phyloP scores from a whole-genome alignment of 768 basidiomycete genomes.

The Hebeloma cylindrosporum region DNA sequence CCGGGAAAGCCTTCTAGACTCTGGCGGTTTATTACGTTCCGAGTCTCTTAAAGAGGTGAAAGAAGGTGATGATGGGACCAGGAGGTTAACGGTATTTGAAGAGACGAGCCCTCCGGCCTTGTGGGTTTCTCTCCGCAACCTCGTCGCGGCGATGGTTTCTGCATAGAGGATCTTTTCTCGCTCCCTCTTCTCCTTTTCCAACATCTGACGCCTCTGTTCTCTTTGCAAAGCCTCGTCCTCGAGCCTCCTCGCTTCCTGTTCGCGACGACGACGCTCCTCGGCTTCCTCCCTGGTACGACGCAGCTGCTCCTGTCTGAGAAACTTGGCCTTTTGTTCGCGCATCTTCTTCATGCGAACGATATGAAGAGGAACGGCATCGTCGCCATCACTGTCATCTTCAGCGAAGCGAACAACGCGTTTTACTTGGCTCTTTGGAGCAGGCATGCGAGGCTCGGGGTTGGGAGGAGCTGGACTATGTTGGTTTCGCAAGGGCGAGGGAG shows the following conservation, averaged over 20 bases:
- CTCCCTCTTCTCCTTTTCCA: slow-evolving; percentile 54
- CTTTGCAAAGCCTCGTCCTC: slow-evolving; percentile 48
- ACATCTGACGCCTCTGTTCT: slow-evolving; percentile 49
- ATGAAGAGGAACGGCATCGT: slow-evolving; percentile 69
- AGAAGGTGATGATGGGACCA: slow-evolving; percentile 36
- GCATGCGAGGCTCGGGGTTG: background rate
- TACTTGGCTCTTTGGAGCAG: slow-evolving; percentile 19
- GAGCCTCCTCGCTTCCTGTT: slow-evolving; percentile 42
- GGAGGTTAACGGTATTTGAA: slow-evolving; percentile 27
- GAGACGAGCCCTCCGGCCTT: slow-evolving; percentile 46
- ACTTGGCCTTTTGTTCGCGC: slow-evolving; percentile 69
- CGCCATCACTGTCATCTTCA: slow-evolving; percentile 64
- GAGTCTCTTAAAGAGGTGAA: slow-evolving; percentile 38
- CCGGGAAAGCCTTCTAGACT: slow-evolving; percentile 40
- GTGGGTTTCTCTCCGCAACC: slow-evolving; percentile 57
- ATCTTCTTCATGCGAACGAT: slow-evolving; percentile 71
- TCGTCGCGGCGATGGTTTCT: slow-evolving; percentile 61
- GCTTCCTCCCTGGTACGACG: slow-evolving; percentile 51
- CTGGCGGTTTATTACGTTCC: slow-evolving; percentile 42
- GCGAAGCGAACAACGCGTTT: slow-evolving; percentile 66
- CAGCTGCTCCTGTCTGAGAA: slow-evolving; percentile 60
- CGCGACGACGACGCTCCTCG: slow-evolving; percentile 44
- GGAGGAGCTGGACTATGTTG: slow-evolving; percentile 29
- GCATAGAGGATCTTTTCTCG: slow-evolving; percentile 50
- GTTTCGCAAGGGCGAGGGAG: slow-evolving; percentile 51